Conservation (phyloP, 371 early-diverging fungal species). For the Lichtheimia ornata region DNA sequence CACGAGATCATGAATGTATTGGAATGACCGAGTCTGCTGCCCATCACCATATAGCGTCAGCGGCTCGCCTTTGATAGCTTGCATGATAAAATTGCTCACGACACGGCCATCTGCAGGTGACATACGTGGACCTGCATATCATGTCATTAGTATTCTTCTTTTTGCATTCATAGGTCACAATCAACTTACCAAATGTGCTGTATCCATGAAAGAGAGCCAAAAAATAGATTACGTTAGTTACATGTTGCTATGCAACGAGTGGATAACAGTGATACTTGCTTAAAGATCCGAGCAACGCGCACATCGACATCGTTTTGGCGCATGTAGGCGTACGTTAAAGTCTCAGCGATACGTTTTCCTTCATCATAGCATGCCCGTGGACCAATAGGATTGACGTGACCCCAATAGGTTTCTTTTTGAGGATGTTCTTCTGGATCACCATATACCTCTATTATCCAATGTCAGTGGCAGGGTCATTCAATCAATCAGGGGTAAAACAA, state of each 20-base stretch:
- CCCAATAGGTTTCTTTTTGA: constrained; percentile 88
- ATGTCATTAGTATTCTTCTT: neutral
- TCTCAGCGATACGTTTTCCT: constrained; percentile 89
- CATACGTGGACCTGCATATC: constrained; percentile 78
- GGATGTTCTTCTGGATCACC: constrained; percentile 91
- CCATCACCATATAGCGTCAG: constrained; percentile 87
- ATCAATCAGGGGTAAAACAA: neutral
- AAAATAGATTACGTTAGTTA: constrained; percentile 4
- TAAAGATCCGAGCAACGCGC: constrained; percentile 86
- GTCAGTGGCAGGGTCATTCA: neutral
- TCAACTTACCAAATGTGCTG: constrained; percentile 25
- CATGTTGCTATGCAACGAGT: neutral
- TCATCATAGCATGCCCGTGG: constrained; percentile 92
- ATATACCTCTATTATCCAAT: constrained; percentile 71
- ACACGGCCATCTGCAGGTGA: constrained; percentile 87
- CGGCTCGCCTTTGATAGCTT: constrained; percentile 77
- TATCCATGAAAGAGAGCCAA: neutral
- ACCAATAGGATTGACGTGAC: constrained; percentile 83
- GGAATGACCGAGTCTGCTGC: constrained; percentile 84
- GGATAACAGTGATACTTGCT: constrained; percentile 38
- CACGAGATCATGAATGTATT: constrained; percentile 87
- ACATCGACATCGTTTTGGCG: constrained; percentile 81
- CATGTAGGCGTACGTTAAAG: constrained; percentile 82
- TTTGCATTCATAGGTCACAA: neutral
- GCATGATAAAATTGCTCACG: constrained; percentile 90